A percentile compares a stretch with the other conserved stretches of the same genome.
phyloP scores from a whole-genome alignment of 257 asterid genomes.

The Plectranthus barbatus region DNA sequence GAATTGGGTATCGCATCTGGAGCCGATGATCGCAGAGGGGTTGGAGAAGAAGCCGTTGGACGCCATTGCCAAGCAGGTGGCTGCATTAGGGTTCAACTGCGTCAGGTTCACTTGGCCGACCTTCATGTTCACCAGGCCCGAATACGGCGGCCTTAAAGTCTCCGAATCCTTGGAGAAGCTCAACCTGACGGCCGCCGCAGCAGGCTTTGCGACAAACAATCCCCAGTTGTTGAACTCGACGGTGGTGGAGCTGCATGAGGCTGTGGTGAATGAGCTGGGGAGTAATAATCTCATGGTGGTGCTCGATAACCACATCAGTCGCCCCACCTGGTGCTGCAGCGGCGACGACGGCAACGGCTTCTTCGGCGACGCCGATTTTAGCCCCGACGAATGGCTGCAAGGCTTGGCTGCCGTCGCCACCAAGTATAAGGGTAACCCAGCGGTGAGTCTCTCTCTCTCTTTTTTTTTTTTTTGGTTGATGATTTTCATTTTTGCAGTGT shows the following conservation, averaged over 20 bases:
- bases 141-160: constrained; percentile 32
- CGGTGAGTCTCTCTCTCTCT: constrained; percentile 14
- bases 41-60: constrained; percentile 42
- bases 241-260: constrained; percentile 37
- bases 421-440: constrained; percentile 26
- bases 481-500: no score
- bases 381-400: constrained; percentile 46
- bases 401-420: constrained; percentile 42
- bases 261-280: constrained; percentile 47
- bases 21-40: constrained; percentile 65
- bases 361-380: constrained; percentile 52
- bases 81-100: constrained; percentile 52
- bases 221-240: constrained; percentile 32
- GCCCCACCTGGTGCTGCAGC: constrained; percentile 63
- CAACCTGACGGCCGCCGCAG: constrained; percentile 31
- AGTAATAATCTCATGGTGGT: constrained; percentile 45
- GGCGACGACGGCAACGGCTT: constrained; percentile 58
- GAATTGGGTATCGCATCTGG: constrained; percentile 49
- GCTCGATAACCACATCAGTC: constrained; percentile 62
- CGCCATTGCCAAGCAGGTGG: constrained; percentile 15
- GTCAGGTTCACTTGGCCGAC: constrained; percentile 71
- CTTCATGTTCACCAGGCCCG: constrained; percentile 47
- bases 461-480: background rate
- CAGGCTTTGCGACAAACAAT: constrained; percentile 35
- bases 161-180: constrained; percentile 27